phyloP scores from a whole-genome alignment of 257 asterid genomes.

The Solanum virginianum region DNA sequence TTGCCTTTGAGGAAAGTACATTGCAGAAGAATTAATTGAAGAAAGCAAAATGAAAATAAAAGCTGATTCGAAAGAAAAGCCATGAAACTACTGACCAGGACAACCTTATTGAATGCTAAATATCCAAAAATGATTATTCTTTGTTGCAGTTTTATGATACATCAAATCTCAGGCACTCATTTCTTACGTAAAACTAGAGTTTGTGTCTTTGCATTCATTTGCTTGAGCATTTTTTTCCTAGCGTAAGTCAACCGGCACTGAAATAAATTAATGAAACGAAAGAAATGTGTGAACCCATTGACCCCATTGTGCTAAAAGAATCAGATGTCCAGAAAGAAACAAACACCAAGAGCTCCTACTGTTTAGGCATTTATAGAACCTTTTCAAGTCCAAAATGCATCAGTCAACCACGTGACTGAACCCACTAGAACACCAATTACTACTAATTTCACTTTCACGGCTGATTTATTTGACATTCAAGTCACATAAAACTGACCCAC shows the following conservation, averaged over 20 bases:
- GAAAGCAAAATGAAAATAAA: not conserved
- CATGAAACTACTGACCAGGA: not conserved
- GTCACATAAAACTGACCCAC: not conserved
- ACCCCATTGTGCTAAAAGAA: not conserved
- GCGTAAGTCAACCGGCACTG: not conserved
- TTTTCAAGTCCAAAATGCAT: not conserved
- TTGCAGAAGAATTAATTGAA: not conserved
- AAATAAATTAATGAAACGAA: not conserved
- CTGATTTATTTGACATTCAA: not conserved
- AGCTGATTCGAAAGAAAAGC: not conserved
- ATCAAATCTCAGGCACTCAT: not conserved
- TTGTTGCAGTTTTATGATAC: too few relatives aligned
- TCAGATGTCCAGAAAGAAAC: not conserved
- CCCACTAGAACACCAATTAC: not conserved
- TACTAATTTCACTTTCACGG: not conserved
- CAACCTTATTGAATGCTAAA: not conserved
- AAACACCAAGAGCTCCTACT: not conserved
- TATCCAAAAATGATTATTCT: too few relatives aligned
- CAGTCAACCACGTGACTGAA: not conserved
- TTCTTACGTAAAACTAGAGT: not conserved
- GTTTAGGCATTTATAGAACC: not conserved
- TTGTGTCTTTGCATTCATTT: not conserved
- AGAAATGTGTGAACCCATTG: not conserved
- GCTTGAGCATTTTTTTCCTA: not conserved
- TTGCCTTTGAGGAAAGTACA: not conserved